A percentile compares a stretch with the other conserved stretches of the same genome.
phyloP scores from a whole-genome alignment of 768 basidiomycete species.

The Clavaria fumosa region DNA sequence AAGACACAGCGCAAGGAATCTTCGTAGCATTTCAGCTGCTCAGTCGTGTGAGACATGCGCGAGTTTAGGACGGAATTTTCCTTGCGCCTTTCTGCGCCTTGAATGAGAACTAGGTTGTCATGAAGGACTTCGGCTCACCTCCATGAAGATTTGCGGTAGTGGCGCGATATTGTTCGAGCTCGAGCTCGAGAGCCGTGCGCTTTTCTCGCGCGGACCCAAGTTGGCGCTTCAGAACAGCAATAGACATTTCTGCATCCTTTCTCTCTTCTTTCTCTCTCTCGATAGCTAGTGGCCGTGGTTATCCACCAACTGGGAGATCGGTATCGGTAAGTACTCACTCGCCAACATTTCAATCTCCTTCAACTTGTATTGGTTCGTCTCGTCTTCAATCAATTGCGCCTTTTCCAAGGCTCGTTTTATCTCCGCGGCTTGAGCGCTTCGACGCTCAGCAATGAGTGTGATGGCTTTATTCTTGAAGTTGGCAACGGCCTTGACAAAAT shows the following conservation, averaged over 20 bases:
- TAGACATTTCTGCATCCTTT: constrained; percentile 49
- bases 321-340: constrained; percentile 26
- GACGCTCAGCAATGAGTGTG: constrained; percentile 50
- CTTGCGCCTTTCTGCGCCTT: constrained; percentile 41
- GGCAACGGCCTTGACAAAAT: constrained; percentile 57
- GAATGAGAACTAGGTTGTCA: background rate
- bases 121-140: constrained; percentile 27
- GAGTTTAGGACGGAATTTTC: constrained; percentile 42
- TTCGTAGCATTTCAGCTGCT: constrained; percentile 45
- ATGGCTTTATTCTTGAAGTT: constrained; percentile 62
- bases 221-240: constrained; percentile 49
- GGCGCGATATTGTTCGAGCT: constrained; percentile 60
- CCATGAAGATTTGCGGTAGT: constrained; percentile 44
- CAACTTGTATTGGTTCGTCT: constrained; percentile 63
- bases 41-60: constrained; percentile 34
- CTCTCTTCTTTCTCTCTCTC: constrained; percentile 58
- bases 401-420: constrained; percentile 51
- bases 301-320: background rate
- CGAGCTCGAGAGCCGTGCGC: constrained; percentile 39
- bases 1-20: constrained; percentile 43
- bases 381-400: constrained; percentile 42
- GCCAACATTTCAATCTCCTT: constrained; percentile 66
- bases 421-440: constrained; percentile 42
- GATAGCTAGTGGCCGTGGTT: constrained; percentile 28
- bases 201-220: constrained; percentile 48